Conservation (phyloP, 2,329 filamentous ascomycete genomes). For the Mycogone perniciosa region DNA sequence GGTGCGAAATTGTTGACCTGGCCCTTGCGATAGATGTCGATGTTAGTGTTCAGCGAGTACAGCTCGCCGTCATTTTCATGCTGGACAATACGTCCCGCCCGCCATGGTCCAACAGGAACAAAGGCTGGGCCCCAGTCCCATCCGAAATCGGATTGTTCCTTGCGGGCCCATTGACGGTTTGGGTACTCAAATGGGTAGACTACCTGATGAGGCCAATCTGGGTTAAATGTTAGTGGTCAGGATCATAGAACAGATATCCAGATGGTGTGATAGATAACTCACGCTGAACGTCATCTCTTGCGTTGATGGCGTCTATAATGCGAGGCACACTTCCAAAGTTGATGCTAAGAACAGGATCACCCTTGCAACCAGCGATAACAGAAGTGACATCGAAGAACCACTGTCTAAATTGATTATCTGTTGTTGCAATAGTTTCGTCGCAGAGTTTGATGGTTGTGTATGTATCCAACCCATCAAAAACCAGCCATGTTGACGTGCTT, state of each 20-base stretch:
- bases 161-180: slow-evolving; percentile 37
- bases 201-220: slow-evolving; percentile 10
- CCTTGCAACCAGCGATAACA: slow-evolving; percentile 25
- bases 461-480: slow-evolving; percentile 58
- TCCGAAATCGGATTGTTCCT: slow-evolving; percentile 57
- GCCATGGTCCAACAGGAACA: slow-evolving; percentile 57
- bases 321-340: slow-evolving; percentile 18
- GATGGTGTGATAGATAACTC: slow-evolving; percentile 5
- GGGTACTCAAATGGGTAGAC: slow-evolving; percentile 16
- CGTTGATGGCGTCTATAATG: slow-evolving; percentile 13
- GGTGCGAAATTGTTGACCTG: slow-evolving; percentile 54
- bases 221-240: background rate
- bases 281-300: slow-evolving; percentile 7
- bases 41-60: slow-evolving; percentile 34
- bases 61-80: slow-evolving; percentile 26
- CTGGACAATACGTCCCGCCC: slow-evolving; percentile 51
- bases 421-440: slow-evolving; percentile 45
- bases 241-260: background rate
- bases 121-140: slow-evolving; percentile 61
- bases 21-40: slow-evolving; percentile 53
- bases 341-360: slow-evolving; percentile 13
- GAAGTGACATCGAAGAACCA: slow-evolving; percentile 52
- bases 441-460: slow-evolving; percentile 53
- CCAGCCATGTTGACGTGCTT: slow-evolving; percentile 41
- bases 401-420: slow-evolving; percentile 58